Evolutionary conservation across 176 grass and related monocot species (phyloP).

Genomic region (Phoenix dactylifera): DNA sequence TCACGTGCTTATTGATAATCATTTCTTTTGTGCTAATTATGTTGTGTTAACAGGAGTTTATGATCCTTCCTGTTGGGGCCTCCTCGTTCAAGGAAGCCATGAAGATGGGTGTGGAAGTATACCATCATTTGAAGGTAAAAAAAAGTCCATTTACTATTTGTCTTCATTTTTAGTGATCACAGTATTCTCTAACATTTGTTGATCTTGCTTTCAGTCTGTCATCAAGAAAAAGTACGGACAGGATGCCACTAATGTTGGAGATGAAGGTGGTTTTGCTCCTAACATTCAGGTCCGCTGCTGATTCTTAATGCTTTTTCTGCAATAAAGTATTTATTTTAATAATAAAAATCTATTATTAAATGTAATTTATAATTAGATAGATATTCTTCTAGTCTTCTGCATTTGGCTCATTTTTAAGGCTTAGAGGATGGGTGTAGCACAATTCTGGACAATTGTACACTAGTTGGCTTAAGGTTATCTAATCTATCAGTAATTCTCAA

Average conservation of each 20-base stretch:
- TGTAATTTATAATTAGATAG: too few species aligned
- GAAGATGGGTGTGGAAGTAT: slow-evolving; percentile 99
- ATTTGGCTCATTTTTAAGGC: too few species aligned
- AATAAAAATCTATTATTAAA: too few species aligned
- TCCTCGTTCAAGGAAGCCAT: slow-evolving; percentile 91
- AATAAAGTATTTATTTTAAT: too few species aligned
- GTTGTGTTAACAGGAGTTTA: slow-evolving; percentile 62
- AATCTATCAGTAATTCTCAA: too few species aligned
- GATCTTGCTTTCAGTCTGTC: slow-evolving; percentile 32
- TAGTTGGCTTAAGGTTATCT: too few species aligned
- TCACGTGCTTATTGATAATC: neutral
- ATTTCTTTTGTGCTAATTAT: slow-evolving; percentile 8
- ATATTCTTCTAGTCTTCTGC: too few species aligned
- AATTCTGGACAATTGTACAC: too few species aligned
- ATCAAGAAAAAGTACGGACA: slow-evolving; percentile 99
- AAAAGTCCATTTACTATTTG: neutral
- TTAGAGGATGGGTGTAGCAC: too few species aligned
- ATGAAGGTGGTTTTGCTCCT: slow-evolving; percentile 98
- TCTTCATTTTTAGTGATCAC: too few species aligned
- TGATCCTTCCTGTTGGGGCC: slow-evolving; percentile 86
- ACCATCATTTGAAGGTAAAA: slow-evolving; percentile 79
- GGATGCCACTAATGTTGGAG: slow-evolving; percentile 93
- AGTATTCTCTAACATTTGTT: neutral
- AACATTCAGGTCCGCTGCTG: slow-evolving; percentile 69
- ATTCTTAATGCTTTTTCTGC: too few species aligned